These are phyloP conservation scores for Licmophora abbreviata DNA, from an alignment of 108 stramenopile species.

Conservation along the genomic window DNA sequence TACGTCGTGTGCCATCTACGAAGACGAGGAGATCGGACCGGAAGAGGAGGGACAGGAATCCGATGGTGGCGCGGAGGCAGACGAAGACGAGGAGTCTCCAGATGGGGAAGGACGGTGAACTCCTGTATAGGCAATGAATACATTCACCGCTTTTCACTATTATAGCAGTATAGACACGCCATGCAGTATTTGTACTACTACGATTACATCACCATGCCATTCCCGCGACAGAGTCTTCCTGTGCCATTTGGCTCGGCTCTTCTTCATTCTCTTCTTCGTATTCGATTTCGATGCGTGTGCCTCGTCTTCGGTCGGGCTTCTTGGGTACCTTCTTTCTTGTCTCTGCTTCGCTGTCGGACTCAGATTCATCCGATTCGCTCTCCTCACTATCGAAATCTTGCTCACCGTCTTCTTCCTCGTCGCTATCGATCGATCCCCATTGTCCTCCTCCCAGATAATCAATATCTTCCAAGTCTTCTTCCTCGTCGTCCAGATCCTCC, in stretches of 20 bases:
- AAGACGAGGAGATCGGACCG: conserved; percentile 58
- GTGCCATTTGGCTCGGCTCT: conserved; percentile 19
- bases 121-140: not conserved
- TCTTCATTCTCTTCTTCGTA: conserved; percentile 80
- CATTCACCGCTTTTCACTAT: not conserved
- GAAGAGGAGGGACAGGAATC: conserved; percentile 59
- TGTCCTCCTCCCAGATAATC: conserved; percentile 59
- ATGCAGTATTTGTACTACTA: too few relatives aligned
- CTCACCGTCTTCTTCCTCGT: conserved; percentile 27
- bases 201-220: not conserved
- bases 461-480: conserved; percentile 75
- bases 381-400: conserved; percentile 33
- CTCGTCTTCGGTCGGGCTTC: conserved; percentile 29
- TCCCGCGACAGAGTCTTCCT: not conserved
- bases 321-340: conserved; percentile 26
- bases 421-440: conserved; percentile 30
- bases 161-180: too few relatives aligned
- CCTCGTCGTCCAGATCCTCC: conserved; percentile 82
- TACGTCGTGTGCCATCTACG: conserved; percentile 77
- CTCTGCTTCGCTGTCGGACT: conserved; percentile 16
- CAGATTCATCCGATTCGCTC: conserved; percentile 12
- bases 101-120: not conserved
- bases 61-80: conserved; percentile 22
- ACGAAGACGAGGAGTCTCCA: not conserved
- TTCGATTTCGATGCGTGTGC: conserved; percentile 73